phyloP scores from a whole-genome alignment of 1,139 yeast species.

The Oligophagozyma castellii region DNA sequence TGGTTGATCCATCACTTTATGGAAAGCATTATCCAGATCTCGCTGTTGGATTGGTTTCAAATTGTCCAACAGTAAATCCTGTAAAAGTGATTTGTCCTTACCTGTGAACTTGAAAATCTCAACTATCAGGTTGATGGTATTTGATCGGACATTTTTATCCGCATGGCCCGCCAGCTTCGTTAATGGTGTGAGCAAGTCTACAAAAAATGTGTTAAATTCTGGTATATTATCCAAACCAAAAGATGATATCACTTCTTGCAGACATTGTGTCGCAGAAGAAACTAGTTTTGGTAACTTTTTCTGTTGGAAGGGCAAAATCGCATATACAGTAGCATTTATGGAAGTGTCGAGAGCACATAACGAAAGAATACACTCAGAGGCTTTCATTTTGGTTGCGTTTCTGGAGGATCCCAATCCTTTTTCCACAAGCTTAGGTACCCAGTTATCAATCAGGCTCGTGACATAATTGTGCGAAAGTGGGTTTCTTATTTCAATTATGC shows the following conservation, averaged over 20 bases:
- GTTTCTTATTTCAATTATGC: conserved; percentile 3
- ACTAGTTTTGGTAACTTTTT: conserved; percentile 71
- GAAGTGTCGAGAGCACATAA: conserved; percentile 49
- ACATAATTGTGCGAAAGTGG: not conserved
- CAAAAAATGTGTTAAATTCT: conserved; percentile 34
- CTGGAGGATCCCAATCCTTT: conserved; percentile 61
- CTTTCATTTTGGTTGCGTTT: conserved; percentile 55
- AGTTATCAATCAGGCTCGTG: conserved; percentile 12
- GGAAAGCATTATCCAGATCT: conserved; percentile 63
- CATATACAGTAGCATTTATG: conserved; percentile 33
- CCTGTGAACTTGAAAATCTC: conserved; percentile 73
- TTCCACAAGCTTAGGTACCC: conserved; percentile 55
- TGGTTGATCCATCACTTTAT: conserved; percentile 17
- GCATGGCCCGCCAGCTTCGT: conserved; percentile 74
- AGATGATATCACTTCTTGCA: conserved; percentile 40
- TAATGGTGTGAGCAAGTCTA: conserved; percentile 22
- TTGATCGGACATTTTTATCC: conserved; percentile 75
- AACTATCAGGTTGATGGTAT: conserved; percentile 55
- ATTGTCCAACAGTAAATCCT: conserved; percentile 46
- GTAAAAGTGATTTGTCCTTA: conserved; percentile 32
- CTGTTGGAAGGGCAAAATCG: conserved; percentile 38
- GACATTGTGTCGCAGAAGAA: conserved; percentile 48
- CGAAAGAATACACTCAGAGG: conserved; percentile 48
- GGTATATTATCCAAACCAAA: conserved; percentile 63
- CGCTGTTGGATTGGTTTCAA: conserved; percentile 88